A percentile compares a stretch with the other conserved stretches of the same genome.
Conservation (phyloP, 2,329 filamentous ascomycete species). For the Neospermospora avenae region DNA sequence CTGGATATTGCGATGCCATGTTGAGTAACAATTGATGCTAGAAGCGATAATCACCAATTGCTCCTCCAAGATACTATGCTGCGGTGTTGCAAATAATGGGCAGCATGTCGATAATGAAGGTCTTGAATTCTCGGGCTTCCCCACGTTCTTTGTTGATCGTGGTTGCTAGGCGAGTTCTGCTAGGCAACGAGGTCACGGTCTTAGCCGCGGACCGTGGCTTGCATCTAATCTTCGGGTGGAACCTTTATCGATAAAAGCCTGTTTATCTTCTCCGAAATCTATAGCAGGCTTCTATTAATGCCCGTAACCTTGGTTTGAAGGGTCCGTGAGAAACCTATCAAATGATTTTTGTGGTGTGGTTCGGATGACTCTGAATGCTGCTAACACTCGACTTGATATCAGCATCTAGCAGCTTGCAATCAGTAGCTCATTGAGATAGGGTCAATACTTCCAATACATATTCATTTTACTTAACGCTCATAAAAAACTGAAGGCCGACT, state of each 20-base stretch:
- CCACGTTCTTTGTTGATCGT: slow-evolving; percentile 8
- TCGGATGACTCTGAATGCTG: no score
- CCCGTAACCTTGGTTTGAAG: background rate
- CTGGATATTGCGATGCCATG: slow-evolving; percentile 31
- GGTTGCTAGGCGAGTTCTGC: slow-evolving; percentile 4
- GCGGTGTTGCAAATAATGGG: slow-evolving; percentile 16
- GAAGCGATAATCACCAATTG: slow-evolving; percentile 1
- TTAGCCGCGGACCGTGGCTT: background rate
- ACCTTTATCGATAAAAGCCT: background rate
- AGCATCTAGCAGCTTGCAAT: no score
- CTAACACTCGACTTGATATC: no score
- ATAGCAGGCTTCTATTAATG: background rate
- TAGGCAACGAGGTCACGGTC: background rate
- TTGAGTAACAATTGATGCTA: slow-evolving; percentile 22
- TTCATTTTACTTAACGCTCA: no score
- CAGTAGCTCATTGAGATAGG: no score
- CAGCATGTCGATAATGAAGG: slow-evolving; percentile 20
- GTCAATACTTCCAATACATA: no score
- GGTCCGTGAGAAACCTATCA: background rate
- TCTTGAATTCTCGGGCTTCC: background rate
- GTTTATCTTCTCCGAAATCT: background rate
- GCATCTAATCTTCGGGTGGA: background rate
- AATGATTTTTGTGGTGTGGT: no score
- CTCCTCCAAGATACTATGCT: slow-evolving; percentile 20
- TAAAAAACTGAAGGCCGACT: no score